A percentile compares a stretch with the other conserved stretches of the same genome.
These are phyloP conservation scores for Cyberlindnera bimundalis DNA, from an alignment of 805 yeast species.

Conservation along the genomic window DNA sequence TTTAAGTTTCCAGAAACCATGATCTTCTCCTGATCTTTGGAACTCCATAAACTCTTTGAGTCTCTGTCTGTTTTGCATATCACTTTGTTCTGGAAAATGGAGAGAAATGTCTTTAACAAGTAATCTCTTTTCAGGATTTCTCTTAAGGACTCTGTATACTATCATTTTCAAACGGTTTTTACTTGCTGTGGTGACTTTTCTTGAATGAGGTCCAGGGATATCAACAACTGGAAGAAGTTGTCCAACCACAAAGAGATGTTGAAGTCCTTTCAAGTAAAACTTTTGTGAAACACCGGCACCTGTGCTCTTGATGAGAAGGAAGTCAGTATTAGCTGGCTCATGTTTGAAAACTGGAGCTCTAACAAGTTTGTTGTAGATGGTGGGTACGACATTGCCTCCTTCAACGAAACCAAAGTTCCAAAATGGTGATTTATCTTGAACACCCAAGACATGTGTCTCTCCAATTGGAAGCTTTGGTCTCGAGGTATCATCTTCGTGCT, in stretches of 20 bases:
- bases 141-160: slow-evolving; percentile 81
- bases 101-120: slow-evolving; percentile 82
- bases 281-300: slow-evolving; percentile 70
- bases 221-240: slow-evolving; percentile 91
- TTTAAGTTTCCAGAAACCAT: slow-evolving; percentile 91
- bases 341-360: slow-evolving; percentile 94
- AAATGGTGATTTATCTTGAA: slow-evolving; percentile 93
- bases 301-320: slow-evolving; percentile 71
- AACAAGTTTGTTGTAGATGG: slow-evolving; percentile 84
- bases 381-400: slow-evolving; percentile 90
- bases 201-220: slow-evolving; percentile 95
- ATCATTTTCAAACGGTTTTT: slow-evolving; percentile 92
- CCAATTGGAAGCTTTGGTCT: slow-evolving; percentile 89
- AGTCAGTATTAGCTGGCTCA: slow-evolving; percentile 74
- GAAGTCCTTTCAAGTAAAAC: slow-evolving; percentile 65
- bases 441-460: slow-evolving; percentile 94
- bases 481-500: slow-evolving; percentile 70
- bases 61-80: slow-evolving; percentile 94
- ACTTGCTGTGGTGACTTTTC: slow-evolving; percentile 90
- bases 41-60: slow-evolving; percentile 97
- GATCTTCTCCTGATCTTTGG: slow-evolving; percentile 90
- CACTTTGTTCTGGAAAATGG: slow-evolving; percentile 96
- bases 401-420: slow-evolving; percentile 99
- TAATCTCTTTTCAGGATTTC: slow-evolving; percentile 67
- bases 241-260: slow-evolving; percentile 81